Conservation (phyloP, 2,329 filamentous ascomycete species). For the Didymella pomorum region DNA sequence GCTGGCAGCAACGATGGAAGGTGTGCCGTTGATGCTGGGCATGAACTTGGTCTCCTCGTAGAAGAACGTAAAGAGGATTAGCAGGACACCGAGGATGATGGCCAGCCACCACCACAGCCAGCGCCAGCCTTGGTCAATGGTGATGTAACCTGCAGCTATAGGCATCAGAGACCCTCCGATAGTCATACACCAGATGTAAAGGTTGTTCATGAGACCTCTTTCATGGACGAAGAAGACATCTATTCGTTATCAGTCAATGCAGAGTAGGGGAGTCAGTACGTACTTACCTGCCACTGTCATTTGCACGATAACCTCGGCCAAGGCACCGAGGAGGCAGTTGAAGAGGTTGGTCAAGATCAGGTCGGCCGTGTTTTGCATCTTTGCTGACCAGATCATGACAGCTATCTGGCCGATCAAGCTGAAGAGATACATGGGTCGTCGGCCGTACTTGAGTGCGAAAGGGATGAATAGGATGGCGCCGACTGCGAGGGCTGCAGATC, state of each 20-base stretch:
- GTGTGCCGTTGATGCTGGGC: slow-evolving; percentile 19
- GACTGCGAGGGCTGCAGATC: slow-evolving; percentile 53
- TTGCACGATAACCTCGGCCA: slow-evolving; percentile 56
- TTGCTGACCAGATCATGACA: slow-evolving; percentile 55
- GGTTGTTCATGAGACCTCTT: slow-evolving; percentile 57
- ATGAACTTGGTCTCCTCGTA: slow-evolving; percentile 52
- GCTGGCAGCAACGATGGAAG: not conserved
- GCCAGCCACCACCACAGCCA: slow-evolving; percentile 61
- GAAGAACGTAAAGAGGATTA: slow-evolving; percentile 55
- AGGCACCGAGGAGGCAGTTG: slow-evolving; percentile 55
- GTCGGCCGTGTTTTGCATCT: slow-evolving; percentile 53
- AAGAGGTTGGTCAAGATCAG: slow-evolving; percentile 56
- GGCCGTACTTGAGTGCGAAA: slow-evolving; percentile 57
- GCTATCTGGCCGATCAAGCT: slow-evolving; percentile 52
- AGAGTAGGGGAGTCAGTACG: not conserved
- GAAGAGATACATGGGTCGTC: slow-evolving; percentile 57
- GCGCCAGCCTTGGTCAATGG: slow-evolving; percentile 56
- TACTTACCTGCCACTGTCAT: slow-evolving; percentile 54
- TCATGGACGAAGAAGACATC: slow-evolving; percentile 60
- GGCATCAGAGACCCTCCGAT: slow-evolving; percentile 51
- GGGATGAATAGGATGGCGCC: slow-evolving; percentile 56
- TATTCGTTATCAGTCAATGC: not conserved
- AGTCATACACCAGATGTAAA: slow-evolving; percentile 54
- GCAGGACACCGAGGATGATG: slow-evolving; percentile 6
- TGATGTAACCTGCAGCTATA: slow-evolving; percentile 54